phyloP scores from a whole-genome alignment of 2,329 filamentous ascomycete genomes.

The Colletotrichum brevisporum region DNA sequence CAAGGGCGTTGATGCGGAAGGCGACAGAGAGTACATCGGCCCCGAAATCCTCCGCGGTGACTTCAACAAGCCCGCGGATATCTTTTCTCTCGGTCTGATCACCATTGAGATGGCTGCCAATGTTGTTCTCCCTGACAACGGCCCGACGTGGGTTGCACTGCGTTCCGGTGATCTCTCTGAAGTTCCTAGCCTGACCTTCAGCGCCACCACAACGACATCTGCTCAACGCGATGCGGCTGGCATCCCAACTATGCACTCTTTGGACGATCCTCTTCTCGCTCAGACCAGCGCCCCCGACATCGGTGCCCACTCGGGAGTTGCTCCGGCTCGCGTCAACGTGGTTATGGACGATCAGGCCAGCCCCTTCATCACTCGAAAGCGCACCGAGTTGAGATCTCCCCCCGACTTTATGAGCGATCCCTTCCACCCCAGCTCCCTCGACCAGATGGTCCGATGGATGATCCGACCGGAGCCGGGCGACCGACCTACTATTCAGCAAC shows the following conservation, averaged over 20 bases:
- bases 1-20: constrained; percentile 86
- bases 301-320: constrained; percentile 50
- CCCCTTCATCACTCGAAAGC: constrained; percentile 53
- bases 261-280: constrained; percentile 36
- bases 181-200: constrained; percentile 89
- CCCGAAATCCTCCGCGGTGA: constrained; percentile 90
- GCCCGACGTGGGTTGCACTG: constrained; percentile 89
- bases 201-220: constrained; percentile 63
- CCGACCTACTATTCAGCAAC: constrained; percentile 81
- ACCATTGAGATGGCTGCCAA: constrained; percentile 96
- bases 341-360: constrained; percentile 52
- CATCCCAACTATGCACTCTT: constrained; percentile 39
- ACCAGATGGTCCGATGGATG: constrained; percentile 90
- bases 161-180: constrained; percentile 91
- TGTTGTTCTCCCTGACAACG: constrained; percentile 93
- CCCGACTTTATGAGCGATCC: constrained; percentile 92
- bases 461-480: constrained; percentile 80
- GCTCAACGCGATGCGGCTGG: constrained; percentile 39
- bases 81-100: constrained; percentile 95
- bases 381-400: constrained; percentile 70
- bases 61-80: constrained; percentile 91
- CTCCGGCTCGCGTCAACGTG: constrained; percentile 46
- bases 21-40: constrained; percentile 95
- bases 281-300: constrained; percentile 42
- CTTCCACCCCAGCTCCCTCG: constrained; percentile 80